A percentile compares a stretch with the other conserved stretches of the same genome.
These are phyloP conservation scores for Spathaspora sp. DNA, from an alignment of 1,139 yeast species.

Conservation along the genomic window DNA sequence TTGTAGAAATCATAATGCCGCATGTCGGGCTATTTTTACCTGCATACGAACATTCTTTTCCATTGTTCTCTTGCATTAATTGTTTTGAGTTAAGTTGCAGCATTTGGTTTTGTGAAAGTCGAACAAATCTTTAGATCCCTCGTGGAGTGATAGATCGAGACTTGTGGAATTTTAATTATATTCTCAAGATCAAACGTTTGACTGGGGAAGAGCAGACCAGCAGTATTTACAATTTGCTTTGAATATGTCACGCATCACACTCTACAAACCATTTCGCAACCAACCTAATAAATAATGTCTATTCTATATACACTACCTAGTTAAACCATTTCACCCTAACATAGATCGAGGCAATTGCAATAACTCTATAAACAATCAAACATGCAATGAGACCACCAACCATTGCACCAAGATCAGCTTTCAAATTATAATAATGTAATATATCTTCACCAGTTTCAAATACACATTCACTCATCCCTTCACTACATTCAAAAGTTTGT, in stretches of 20 bases:
- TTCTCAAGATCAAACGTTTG: too few species aligned
- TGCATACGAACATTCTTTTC: background rate
- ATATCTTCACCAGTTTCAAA: slow-evolving; percentile 37
- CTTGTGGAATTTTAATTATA: too few species aligned
- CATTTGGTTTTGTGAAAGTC: background rate
- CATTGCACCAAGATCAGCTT: slow-evolving; percentile 27
- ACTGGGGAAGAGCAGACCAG: too few species aligned
- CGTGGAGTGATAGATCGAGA: too few species aligned
- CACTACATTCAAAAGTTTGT: slow-evolving; percentile 32
- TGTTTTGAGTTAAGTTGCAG: background rate
- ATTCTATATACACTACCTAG: background rate
- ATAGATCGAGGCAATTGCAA: slow-evolving; percentile 28
- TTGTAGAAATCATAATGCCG: background rate
- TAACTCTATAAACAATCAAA: slow-evolving; percentile 31
- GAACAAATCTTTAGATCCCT: too few species aligned
- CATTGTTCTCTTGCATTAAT: background rate
- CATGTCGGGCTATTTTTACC: background rate
- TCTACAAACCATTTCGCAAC: background rate
- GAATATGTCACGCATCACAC: background rate
- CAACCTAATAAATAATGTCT: background rate
- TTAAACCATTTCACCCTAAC: slow-evolving; percentile 25
- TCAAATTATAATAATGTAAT: slow-evolving; percentile 32
- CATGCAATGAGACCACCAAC: slow-evolving; percentile 41
- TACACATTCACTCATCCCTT: slow-evolving; percentile 23
- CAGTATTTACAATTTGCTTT: too few species aligned